Base-by-base conservation (phyloP, 495 filamentous ascomycete genomes). In the Polyplosphaeria fusca region DNA sequence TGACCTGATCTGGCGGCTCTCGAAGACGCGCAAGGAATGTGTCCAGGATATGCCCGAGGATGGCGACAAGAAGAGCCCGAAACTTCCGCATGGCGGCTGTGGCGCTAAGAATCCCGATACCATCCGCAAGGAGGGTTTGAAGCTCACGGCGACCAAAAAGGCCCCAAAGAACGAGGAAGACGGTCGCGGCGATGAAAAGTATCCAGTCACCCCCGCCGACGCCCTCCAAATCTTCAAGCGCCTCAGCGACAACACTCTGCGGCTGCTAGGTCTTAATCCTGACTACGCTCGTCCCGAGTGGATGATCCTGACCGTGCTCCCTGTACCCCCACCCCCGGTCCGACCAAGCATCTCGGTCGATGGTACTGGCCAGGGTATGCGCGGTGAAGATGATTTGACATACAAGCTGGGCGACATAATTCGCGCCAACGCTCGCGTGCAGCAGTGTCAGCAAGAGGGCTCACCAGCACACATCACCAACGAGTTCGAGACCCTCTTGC, bases 401-500 rank as follows among this genome's bases (percentile, higher is more conserved):
- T 97, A 95, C 77, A 99, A 99, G 72, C 76, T 99, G 41, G 90
- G 91, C 60, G 93, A 99, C 73, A 96, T 99, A 68, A 91, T 99
- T 55, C 91, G 93, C 60, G 93, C 94, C 50, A 99, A 97, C 75
- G 85, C 86, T 63, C 96, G 95, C 62, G 91, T 99, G 26, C 82
- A 86, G 37, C 84, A 90, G 49, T 91, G 90, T 41, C 85, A 93
- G 54, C 80, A 85, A 40, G 89, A 96, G 69, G 91, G 92, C 37
- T 88, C 92, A 3, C 91, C 93, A 0, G 82, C 85, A 47, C 94
- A 97, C 73, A 85, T 97, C 35, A 79, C 87, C 26, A 82, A 80
- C 25, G 93, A 99, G 61, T 97, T 95, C 50, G 88, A 95, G 70
- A 81, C 83, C 51, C 74, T 99, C 5, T 74, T 99, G n/a, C 93